Conservation (phyloP, 1,284 basidiomycete species). For the Somion occarium region DNA sequence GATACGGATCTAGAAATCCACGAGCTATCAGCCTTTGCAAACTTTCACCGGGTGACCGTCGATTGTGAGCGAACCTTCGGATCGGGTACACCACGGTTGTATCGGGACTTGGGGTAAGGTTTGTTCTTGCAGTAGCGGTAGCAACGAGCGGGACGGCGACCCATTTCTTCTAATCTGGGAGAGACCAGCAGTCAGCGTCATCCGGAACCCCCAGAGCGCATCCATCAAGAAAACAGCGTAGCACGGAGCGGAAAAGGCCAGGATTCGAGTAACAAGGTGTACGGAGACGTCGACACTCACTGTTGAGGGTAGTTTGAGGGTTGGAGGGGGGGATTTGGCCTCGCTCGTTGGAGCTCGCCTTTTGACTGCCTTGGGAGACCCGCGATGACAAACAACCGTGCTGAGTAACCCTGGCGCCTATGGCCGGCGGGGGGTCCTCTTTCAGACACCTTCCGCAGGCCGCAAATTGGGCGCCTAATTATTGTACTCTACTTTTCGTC, state of each 20-base stretch:
- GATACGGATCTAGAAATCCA: slow-evolving; percentile 68
- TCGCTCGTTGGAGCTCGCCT: slow-evolving; percentile 16
- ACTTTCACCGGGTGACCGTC: too few species aligned
- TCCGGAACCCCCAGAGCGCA: slow-evolving; percentile 18
- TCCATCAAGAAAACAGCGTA: slow-evolving; percentile 21
- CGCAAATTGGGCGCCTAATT: not conserved
- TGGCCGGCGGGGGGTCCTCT: slow-evolving; percentile 12
- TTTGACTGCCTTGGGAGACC: slow-evolving; percentile 19
- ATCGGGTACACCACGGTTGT: slow-evolving; percentile 98
- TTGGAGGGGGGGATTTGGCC: slow-evolving; percentile 15
- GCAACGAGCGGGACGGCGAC: slow-evolving; percentile 94
- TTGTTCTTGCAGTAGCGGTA: slow-evolving; percentile 99
- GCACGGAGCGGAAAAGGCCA: slow-evolving; percentile 6
- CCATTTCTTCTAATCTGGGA: slow-evolving; percentile 52
- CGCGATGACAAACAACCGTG: slow-evolving; percentile 23
- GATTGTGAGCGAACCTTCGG: slow-evolving; percentile 67
- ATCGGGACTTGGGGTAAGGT: slow-evolving; percentile 90
- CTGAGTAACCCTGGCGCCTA: slow-evolving; percentile 18
- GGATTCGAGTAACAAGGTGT: slow-evolving; percentile 3
- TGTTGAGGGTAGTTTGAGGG: slow-evolving; percentile 11
- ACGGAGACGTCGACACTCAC: slow-evolving; percentile 21
- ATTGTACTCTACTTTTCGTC: not conserved
- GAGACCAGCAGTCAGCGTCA: slow-evolving; percentile 21
- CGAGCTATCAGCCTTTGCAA: too few species aligned
- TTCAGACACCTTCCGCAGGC: not conserved